phyloP scores from a whole-genome alignment of 768 basidiomycete genomes.

The Lactarius akahatsu region DNA sequence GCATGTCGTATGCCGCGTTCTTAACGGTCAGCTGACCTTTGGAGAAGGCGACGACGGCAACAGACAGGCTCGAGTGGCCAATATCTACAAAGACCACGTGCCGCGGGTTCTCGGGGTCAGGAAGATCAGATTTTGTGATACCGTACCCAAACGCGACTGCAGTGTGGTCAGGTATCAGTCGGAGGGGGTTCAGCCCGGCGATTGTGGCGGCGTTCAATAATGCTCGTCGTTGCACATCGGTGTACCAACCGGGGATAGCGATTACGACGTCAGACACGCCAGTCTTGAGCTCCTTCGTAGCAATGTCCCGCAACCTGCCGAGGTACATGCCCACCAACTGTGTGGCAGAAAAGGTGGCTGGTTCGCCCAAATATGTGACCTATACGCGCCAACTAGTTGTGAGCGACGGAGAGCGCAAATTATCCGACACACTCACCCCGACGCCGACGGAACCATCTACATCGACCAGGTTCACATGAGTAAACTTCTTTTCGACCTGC shows the following conservation, averaged over 20 bases:
- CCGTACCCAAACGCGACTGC: slow-evolving; percentile 96
- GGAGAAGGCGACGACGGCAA: slow-evolving; percentile 86
- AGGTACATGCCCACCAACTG: slow-evolving; percentile 92
- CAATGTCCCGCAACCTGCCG: slow-evolving; percentile 86
- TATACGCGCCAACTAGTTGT: slow-evolving; percentile 36
- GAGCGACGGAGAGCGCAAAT: slow-evolving; percentile 19
- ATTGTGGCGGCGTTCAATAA: slow-evolving; percentile 87
- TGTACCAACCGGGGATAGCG: slow-evolving; percentile 96
- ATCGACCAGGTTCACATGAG: slow-evolving; percentile 85
- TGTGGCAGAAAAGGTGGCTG: slow-evolving; percentile 74
- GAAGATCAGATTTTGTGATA: slow-evolving; percentile 97
- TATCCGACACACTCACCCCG: slow-evolving; percentile 55
- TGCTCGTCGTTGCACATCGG: slow-evolving; percentile 89
- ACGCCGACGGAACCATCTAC: slow-evolving; percentile 78
- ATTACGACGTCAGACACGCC: slow-evolving; percentile 91
- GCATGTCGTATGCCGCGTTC: slow-evolving; percentile 84
- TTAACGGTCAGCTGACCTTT: slow-evolving; percentile 91
- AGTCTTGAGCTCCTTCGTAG: slow-evolving; percentile 80
- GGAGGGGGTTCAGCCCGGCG: slow-evolving; percentile 85
- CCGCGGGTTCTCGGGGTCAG: slow-evolving; percentile 74
- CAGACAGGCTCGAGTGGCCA: slow-evolving; percentile 89
- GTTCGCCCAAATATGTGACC: slow-evolving; percentile 90
- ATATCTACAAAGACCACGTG: slow-evolving; percentile 94
- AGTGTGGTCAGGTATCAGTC: slow-evolving; percentile 96
- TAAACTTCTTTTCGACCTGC: slow-evolving; percentile 85